phyloP scores from a whole-genome alignment of 2,329 filamentous ascomycete species.

The Trichoderma simmonsii region DNA sequence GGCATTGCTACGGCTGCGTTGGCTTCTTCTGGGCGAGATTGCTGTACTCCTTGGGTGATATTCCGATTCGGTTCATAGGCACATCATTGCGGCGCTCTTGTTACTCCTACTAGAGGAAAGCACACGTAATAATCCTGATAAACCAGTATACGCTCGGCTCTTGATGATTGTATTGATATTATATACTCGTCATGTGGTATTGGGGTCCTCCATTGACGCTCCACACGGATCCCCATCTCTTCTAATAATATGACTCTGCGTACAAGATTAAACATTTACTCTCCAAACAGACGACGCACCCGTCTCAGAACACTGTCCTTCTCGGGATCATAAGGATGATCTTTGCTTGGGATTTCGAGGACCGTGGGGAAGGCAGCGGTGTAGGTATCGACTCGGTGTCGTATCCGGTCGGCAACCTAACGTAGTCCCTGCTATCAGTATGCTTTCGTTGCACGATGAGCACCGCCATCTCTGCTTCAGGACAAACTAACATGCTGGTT shows the following conservation, averaged over 20 bases:
- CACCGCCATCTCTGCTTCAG: no score
- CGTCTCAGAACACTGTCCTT: slow-evolving; percentile 96
- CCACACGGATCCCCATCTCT: background rate
- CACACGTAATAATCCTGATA: background rate
- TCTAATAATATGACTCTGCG: background rate
- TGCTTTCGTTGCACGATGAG: background rate
- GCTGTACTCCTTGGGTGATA: background rate
- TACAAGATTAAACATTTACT: slow-evolving; percentile 45
- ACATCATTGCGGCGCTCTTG: background rate
- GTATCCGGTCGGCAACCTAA: slow-evolving; percentile 95
- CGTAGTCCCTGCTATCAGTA: slow-evolving; percentile 48
- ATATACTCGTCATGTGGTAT: background rate
- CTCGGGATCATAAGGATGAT: slow-evolving; percentile 97
- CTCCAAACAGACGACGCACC: slow-evolving; percentile 65
- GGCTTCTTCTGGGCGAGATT: slow-evolving; percentile 6
- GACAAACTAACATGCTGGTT: slow-evolving; percentile 80
- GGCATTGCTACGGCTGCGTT: slow-evolving; percentile 10
- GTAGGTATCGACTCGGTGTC: slow-evolving; percentile 84
- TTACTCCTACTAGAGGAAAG: background rate
- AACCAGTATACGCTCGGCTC: background rate
- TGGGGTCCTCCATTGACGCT: background rate
- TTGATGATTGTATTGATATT: background rate
- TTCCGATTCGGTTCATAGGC: slow-evolving; percentile 1
- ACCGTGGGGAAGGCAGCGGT: slow-evolving; percentile 94
- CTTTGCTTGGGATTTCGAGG: slow-evolving; percentile 96